Evolutionary conservation across 1,139 yeast genomes (phyloP), one percentile per base, ranked within the genome.

Genomic region (Zygosaccharomyces sapae): DNA sequence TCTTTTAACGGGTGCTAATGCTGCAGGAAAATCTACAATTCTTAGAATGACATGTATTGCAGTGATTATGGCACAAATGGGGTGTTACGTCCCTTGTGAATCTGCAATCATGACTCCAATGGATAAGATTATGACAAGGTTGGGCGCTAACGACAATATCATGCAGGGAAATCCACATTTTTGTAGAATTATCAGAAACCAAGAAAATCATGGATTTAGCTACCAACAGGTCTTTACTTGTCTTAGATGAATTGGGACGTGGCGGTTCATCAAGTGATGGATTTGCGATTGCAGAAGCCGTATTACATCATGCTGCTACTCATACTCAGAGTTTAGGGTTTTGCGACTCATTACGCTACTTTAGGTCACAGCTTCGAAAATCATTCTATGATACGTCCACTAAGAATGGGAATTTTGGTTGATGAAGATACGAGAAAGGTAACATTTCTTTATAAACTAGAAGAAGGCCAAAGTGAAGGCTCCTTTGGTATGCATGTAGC

Each of bases 401-500:
- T 85, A 65, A 75, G 95, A 55, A 94, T 94, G 97, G 90, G 89
- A 1, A 92, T 92, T 49, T 66, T 87, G 38, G 94, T 87, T 12
- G 95, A 90, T 57, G 81, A 81, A n/a, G 70, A 70, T 13, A 81
- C 88, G 1, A 79, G 92, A 56, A 81, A 86, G 53, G 89, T 92
- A 36, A 89, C 97, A 0, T 92, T 92, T 64, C 71, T 92, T 59
- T 94, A 92, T 68, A 86, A 86, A 60, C 71, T 94, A 40, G 95
- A 87, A 58, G 73, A 76, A 19, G 98, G 98, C 0, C 80, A 86
- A 2, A 94, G 97, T 13, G 86, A 89, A 25, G 97, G 97, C 2
- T 88, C 97, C 4, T 92, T 94, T 69, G 99, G 98, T 59, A 89
- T 92, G 97, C 92, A 89, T 69, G 98, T 94, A 36, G 98, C 99